These are phyloP conservation scores for Pythium aristosporum DNA, from an alignment of 352 stramenopile genomes.

Conservation along the genomic window DNA sequence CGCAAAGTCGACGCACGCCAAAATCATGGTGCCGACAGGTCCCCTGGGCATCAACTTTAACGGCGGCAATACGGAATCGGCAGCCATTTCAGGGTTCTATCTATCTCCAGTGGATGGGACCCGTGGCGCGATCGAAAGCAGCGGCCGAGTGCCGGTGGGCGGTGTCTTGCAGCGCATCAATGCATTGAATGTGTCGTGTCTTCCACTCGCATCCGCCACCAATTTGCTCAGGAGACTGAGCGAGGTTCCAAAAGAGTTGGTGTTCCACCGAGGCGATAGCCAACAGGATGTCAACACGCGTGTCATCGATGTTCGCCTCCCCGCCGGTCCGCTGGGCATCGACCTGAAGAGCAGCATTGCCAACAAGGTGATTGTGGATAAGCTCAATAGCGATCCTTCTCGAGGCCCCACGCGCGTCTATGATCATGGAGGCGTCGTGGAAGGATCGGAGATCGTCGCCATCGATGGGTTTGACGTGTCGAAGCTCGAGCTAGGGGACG, in stretches of 20 bases:
- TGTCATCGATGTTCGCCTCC: conserved; percentile 37
- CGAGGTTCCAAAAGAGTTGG: conserved; percentile 38
- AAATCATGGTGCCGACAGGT: conserved; percentile 35
- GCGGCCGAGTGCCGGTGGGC: conserved; percentile 34
- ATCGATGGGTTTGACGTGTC: conserved; percentile 53
- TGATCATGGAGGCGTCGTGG: conserved; percentile 45
- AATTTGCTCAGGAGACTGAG: conserved; percentile 49
- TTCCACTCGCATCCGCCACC: conserved; percentile 37
- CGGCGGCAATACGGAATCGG: conserved; percentile 23
- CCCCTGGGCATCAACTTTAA: conserved; percentile 54
- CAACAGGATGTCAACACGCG: conserved; percentile 27
- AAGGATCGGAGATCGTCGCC: conserved; percentile 46
- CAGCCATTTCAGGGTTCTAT: conserved; percentile 47
- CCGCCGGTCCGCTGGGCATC: conserved; percentile 47
- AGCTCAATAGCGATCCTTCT: conserved; percentile 35
- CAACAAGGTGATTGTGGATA: conserved; percentile 47
- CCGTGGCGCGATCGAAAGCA: conserved; percentile 35
- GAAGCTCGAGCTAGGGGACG: conserved; percentile 32
- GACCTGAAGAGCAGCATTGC: conserved; percentile 45
- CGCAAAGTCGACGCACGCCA: conserved; percentile 6
- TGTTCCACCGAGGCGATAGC: conserved; percentile 25
- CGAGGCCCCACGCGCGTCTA: conserved; percentile 37
- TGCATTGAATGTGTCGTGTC: conserved; percentile 51
- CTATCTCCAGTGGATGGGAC: conserved; percentile 27
- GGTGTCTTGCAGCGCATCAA: conserved; percentile 48